phyloP scores from a whole-genome alignment of 257 asterid species.

The Primulina tabacum region DNA sequence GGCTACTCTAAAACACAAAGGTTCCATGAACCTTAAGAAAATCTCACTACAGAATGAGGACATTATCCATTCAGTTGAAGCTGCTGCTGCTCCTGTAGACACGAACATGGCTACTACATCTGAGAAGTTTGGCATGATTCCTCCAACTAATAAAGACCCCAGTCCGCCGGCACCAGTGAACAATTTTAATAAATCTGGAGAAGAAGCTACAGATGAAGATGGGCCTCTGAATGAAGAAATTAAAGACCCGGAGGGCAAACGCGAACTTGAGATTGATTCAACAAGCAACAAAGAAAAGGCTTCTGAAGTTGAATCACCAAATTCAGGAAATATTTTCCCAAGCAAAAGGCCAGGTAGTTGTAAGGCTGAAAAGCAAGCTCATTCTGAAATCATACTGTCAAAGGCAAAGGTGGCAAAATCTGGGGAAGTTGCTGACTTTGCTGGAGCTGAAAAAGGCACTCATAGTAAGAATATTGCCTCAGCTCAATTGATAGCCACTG shows the following conservation, averaged over 20 bases:
- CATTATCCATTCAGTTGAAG: constrained; percentile 24
- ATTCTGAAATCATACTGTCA: constrained; percentile 1
- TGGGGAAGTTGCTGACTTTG: constrained; percentile 19
- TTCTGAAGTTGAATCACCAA: constrained; percentile 28
- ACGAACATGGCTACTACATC: constrained; percentile 17
- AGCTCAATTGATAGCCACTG: constrained; percentile 31
- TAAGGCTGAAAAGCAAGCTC: constrained; percentile 28
- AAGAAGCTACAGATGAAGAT: constrained; percentile 20
- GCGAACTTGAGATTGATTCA: constrained; percentile 25
- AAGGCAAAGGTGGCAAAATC: constrained; percentile 29
- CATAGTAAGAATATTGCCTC: constrained; percentile 26
- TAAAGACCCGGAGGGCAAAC: constrained; percentile 40
- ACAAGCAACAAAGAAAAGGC: constrained; percentile 20
- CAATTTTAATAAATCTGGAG: constrained; percentile 10
- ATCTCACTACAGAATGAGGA: constrained; percentile 24
- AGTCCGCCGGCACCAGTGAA: constrained; percentile 2
- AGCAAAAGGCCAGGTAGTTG: constrained; percentile 21
- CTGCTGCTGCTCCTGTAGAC: constrained; percentile 24
- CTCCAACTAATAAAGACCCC: constrained; percentile 26
- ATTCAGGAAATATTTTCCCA: constrained; percentile 20
- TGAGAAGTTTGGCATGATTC: constrained; percentile 29
- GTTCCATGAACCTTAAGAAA: constrained; percentile 37
- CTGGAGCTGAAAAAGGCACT: constrained; percentile 31
- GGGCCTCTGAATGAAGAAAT: constrained; percentile 37
- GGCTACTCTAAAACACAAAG: constrained; percentile 39